These are phyloP conservation scores for Lobosporangium transversale DNA, from an alignment of 192 early-diverging fungal genomes.

Conservation along the genomic window DNA sequence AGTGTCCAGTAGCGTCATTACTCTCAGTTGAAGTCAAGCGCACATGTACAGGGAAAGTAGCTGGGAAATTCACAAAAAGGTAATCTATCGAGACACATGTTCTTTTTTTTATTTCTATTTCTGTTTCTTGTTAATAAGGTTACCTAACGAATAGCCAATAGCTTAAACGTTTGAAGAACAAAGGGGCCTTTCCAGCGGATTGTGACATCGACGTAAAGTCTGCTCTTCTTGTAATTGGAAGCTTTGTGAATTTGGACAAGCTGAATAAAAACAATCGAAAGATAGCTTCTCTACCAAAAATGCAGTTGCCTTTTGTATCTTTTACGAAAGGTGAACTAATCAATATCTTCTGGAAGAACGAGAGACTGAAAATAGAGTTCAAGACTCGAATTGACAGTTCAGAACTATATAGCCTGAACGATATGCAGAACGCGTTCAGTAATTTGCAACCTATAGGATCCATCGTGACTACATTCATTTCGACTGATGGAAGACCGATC, in stretches of 20 bases:
- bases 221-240: neutral
- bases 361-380: neutral
- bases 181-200: neutral
- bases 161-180: neutral
- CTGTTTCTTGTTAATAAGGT: neutral
- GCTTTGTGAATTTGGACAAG: slow-evolving; percentile 5
- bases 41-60: neutral
- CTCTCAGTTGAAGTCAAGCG: slow-evolving; percentile 7
- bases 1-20: neutral
- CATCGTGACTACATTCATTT: neutral
- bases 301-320: neutral
- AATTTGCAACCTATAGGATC: neutral
- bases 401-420: neutral
- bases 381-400: neutral
- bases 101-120: neutral
- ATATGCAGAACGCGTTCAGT: neutral
- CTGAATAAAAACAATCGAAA: neutral
- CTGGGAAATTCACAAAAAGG: slow-evolving; percentile 1
- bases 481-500: neutral
- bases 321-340: slow-evolving; percentile 5
- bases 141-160: too few species aligned
- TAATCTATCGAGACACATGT: slow-evolving; percentile 3
- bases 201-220: neutral
- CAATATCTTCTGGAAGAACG: neutral
- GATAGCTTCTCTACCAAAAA: neutral